Base-by-base conservation (phyloP, 1,139 yeast genomes). In the Martiniozyma asiatica region DNA sequence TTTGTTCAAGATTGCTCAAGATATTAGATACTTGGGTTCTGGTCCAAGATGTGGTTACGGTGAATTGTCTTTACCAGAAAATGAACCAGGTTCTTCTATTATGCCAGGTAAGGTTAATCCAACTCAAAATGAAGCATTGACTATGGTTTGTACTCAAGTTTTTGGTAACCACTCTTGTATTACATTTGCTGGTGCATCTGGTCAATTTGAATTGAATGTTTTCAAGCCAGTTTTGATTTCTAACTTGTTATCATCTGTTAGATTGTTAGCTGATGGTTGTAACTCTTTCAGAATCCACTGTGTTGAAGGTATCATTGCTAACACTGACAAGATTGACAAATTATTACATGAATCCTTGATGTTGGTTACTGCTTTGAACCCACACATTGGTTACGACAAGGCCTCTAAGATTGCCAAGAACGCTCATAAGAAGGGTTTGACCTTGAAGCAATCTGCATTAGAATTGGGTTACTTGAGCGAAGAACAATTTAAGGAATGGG, bases 91-190 rank as follows among this genome's bases (percentile, higher is more conserved):
- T 53, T 84, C 96, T 38, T 84, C 96, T 19, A 89, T 89, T 59
- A 89, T 92, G 98, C 98, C 98, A 33, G 98, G 98, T 55, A 89
- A 89, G 65, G 97, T 89, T 42, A 89, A 89, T 69, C 98, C 98
- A 44, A 89, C 98, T 36, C 98, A 89, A 66, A 87, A 87, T 59
- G 98, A 89, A 67, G 98, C 98, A 34, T 65, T 89, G 59, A 89
- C 98, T 41, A 93, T 92, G 94, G 94, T 87, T 38, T 87, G 95
- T 53, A 73, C 93, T 40, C 98, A 89, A 66, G 97, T 89, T 21
- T 81, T 89, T 57, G 98, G 98, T 57, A 89, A 92, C 73, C 79
- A 92, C 60, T 63, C 94, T 34, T 73, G 95, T 42, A 82, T 89
- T 61, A 87, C 98, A 22, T 85, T 82, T 55, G 92, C 95, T 23